Base-by-base conservation (phyloP, 106 monocot genomes). In the Amphibolis antarctica region DNA sequence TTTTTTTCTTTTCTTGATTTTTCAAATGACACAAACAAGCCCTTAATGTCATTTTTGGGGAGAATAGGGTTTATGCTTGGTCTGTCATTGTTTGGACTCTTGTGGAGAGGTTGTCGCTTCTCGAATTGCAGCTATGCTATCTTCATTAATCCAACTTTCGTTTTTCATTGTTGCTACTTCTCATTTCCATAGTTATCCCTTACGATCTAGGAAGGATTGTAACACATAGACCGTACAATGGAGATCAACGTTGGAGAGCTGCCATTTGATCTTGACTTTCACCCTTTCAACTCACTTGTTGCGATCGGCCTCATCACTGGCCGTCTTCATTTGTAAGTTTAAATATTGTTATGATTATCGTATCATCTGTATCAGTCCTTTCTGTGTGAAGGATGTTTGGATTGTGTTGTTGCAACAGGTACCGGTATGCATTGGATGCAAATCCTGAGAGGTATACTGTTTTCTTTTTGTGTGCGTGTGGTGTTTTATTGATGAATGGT, bases 191-290 rank as follows among this genome's bases (percentile, higher is more conserved):
- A n/a, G n/a, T n/a, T n/a, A n/a, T n/a, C n/a, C n/a, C n/a, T n/a
- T n/a, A n/a, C n/a, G n/a, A n/a, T n/a, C n/a, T n/a, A n/a, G n/a
- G n/a, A n/a, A n/a, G n/a, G n/a, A n/a, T n/a, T n/a, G n/a, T n/a
- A n/a, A n/a, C n/a, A n/a, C n/a, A 36, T 36, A 7, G 36, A 36
- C 36, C 7, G 36, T 7, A 4, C 59, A 28, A 96, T 96, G 89
- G 94, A 96, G 77, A 75, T 86, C 50, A 77, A 78, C 63, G 62
- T 89, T 15, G 80, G 69, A 11, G 68, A 63, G 22, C 60, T 80
- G 3, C 78, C 89, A 17, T 96, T 96, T 64, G 94, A 86, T 59
- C 72, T 96, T 44, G 94, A 81, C 19, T 96, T 96, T 76, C 94
- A 96, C 50, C 94, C 94, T 43, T 80, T 78, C 44, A 48, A 55